Percentiles rank a stretch among this genome's conserved stretches.
These are phyloP conservation scores for Cylindrotheca closterium DNA, from an alignment of 108 stramenopile species.

Conservation along the genomic window DNA sequence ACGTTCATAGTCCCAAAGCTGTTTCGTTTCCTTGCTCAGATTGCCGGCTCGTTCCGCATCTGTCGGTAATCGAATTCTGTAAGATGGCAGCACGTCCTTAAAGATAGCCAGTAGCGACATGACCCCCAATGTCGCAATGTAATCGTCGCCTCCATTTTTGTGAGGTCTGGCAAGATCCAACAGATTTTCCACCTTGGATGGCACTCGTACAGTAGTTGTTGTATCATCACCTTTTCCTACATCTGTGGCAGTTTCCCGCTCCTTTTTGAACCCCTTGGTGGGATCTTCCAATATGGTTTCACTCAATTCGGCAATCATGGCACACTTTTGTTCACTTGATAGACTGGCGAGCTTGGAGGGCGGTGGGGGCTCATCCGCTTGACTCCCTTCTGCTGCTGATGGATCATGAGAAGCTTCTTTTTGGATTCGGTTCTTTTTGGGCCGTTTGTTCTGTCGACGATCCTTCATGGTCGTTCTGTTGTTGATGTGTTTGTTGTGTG, in stretches of 20 bases:
- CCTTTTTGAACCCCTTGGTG: constrained; percentile 46
- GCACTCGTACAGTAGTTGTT: constrained; percentile 16
- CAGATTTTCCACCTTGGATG: constrained; percentile 58
- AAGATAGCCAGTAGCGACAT: constrained; percentile 88
- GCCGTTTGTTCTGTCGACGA: neutral
- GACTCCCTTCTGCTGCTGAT: no score
- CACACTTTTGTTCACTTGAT: constrained; percentile 45
- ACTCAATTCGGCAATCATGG: constrained; percentile 76
- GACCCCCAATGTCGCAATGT: constrained; percentile 70
- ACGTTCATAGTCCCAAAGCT: constrained; percentile 75
- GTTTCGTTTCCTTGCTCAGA: constrained; percentile 87
- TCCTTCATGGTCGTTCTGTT: neutral
- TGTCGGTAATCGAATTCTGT: constrained; percentile 90
- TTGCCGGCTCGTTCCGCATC: constrained; percentile 72
- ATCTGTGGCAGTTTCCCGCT: constrained; percentile 1
- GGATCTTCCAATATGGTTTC: constrained; percentile 79
- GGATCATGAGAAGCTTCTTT: constrained; percentile 6
- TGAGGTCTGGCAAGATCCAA: constrained; percentile 47
- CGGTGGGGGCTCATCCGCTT: no score
- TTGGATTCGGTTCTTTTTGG: constrained; percentile 11
- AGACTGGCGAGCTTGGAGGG: constrained; percentile 11
- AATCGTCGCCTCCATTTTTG: constrained; percentile 66
- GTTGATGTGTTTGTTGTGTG: neutral
- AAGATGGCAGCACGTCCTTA: constrained; percentile 88
- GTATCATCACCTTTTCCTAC: neutral